phyloP scores from a whole-genome alignment of 1,284 basidiomycete species.

The Sporisorium graminicola region DNA sequence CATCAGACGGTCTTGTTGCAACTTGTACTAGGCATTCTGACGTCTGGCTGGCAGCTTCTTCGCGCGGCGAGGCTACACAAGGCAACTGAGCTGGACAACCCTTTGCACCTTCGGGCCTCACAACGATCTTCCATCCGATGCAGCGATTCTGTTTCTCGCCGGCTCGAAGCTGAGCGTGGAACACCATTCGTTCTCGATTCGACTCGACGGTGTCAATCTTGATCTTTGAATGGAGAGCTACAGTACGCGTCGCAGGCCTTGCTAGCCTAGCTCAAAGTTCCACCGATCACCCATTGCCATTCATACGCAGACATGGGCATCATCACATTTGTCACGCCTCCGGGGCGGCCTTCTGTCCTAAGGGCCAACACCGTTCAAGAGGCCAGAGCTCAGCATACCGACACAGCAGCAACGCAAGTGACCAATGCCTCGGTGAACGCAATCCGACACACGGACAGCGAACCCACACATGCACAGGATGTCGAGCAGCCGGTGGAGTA shows the following conservation, averaged over 20 bases:
- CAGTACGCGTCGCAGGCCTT: neutral
- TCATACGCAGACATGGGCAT: conserved; percentile 24
- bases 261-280: neutral
- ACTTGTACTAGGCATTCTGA: neutral
- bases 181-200: neutral
- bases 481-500: neutral
- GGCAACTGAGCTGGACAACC: neutral
- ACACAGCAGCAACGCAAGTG: neutral
- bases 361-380: conserved; percentile 7
- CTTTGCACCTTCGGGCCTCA: neutral
- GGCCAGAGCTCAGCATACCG: conserved; percentile 3
- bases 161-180: conserved; percentile 3
- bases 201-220: neutral
- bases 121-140: neutral
- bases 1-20: neutral
- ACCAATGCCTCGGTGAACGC: neutral
- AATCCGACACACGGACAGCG: conserved; percentile 1
- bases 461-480: conserved; percentile 1
- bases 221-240: neutral
- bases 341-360: conserved; percentile 29
- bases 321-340: conserved; percentile 45
- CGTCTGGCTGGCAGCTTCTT: neutral
- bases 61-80: neutral
- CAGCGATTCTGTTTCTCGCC: neutral
- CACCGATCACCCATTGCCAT: neutral